A percentile compares a stretch with the other conserved stretches of the same genome.
Conservation (phyloP, 257 asterid genomes). For the Osmanthus fragrans region DNA sequence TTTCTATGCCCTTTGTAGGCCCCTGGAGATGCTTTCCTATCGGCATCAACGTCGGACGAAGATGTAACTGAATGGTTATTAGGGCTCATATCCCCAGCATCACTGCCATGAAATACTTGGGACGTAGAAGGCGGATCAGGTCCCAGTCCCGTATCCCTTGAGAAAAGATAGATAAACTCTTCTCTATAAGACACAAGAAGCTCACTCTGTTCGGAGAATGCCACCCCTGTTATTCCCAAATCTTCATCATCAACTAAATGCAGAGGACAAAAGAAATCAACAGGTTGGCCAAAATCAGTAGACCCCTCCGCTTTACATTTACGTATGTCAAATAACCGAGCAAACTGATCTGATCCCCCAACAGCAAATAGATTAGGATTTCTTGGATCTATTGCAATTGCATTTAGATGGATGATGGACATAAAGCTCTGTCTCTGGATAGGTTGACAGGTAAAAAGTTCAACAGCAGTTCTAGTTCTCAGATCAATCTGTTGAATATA, state of each 20-base stretch:
- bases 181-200: slow-evolving; percentile 84
- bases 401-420: slow-evolving; percentile 49
- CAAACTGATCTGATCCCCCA: slow-evolving; percentile 89
- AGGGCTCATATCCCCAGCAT: slow-evolving; percentile 33
- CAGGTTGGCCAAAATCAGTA: slow-evolving; percentile 64
- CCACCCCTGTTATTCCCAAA: slow-evolving; percentile 83
- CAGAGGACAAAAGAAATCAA: slow-evolving; percentile 67
- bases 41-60: slow-evolving; percentile 22
- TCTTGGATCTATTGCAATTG: slow-evolving; percentile 83
- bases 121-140: slow-evolving; percentile 48
- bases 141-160: slow-evolving; percentile 68
- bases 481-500: slow-evolving; percentile 68
- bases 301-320: slow-evolving; percentile 64
- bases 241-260: slow-evolving; percentile 59
- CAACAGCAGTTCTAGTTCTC: slow-evolving; percentile 61
- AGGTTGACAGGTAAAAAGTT: slow-evolving; percentile 72
- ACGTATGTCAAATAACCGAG: slow-evolving; percentile 85
- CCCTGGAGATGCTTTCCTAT: slow-evolving; percentile 51
- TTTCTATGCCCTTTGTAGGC: slow-evolving; percentile 82
- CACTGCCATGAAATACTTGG: slow-evolving; percentile 38
- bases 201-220: slow-evolving; percentile 90
- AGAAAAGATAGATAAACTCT: slow-evolving; percentile 79
- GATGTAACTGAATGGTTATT: slow-evolving; percentile 24
- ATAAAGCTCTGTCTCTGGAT: slow-evolving; percentile 30
- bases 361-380: slow-evolving; percentile 80